phyloP scores from a whole-genome alignment of 2,329 filamentous ascomycete species.

The Huntiella decipiens region DNA sequence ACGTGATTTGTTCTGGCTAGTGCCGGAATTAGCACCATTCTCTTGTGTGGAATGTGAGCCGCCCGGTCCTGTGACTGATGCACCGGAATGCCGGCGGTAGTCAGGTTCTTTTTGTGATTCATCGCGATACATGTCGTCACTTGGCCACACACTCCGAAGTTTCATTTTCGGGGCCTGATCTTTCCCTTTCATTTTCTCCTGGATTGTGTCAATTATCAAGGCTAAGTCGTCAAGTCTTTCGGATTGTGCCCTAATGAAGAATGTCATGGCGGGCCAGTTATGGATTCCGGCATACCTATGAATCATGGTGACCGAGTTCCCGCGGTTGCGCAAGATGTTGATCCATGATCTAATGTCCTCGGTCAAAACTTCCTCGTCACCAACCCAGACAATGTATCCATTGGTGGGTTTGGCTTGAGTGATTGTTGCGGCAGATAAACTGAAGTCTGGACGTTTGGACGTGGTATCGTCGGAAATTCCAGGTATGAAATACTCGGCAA shows the following conservation, averaged over 20 bases:
- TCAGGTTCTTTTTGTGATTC: no score
- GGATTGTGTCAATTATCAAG: slow-evolving; percentile 21
- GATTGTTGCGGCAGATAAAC: slow-evolving; percentile 1
- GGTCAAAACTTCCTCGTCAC: slow-evolving; percentile 59
- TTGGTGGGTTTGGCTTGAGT: slow-evolving; percentile 26
- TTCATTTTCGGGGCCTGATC: no score
- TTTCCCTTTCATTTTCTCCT: slow-evolving; percentile 1
- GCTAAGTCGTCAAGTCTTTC: slow-evolving; percentile 34
- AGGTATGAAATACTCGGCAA: slow-evolving; percentile 44
- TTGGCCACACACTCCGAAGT: no score
- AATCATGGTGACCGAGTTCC: slow-evolving; percentile 34
- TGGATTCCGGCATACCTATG: slow-evolving; percentile 53
- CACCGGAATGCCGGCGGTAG: no score
- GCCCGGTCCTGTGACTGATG: no score
- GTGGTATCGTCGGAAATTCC: slow-evolving; percentile 14
- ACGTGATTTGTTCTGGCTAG: background rate
- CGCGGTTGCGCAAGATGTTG: slow-evolving; percentile 16
- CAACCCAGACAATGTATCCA: slow-evolving; percentile 54
- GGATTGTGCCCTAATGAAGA: slow-evolving; percentile 32
- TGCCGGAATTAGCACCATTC: background rate
- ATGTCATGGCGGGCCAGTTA: slow-evolving; percentile 58
- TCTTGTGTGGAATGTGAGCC: background rate
- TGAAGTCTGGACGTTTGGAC: background rate
- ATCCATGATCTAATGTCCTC: slow-evolving; percentile 44
- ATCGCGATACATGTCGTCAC: no score